Base-by-base conservation (phyloP, 2,329 filamentous ascomycete genomes). In the Colletotrichum tropicale region DNA sequence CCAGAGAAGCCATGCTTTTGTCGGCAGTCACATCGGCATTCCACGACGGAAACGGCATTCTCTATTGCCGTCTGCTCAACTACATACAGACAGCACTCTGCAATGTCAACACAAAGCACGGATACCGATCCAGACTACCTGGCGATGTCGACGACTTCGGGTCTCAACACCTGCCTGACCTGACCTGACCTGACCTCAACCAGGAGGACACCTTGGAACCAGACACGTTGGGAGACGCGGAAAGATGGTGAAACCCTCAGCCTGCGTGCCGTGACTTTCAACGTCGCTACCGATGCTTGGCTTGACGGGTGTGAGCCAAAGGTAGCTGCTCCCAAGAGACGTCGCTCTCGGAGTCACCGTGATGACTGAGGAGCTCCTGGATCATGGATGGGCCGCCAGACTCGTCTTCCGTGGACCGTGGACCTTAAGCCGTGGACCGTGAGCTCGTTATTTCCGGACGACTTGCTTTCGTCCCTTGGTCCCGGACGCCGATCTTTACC, bases 341-440 rank as follows among this genome's bases (percentile, higher is more conserved):
- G 12, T 68, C 64, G 43, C 48, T 32, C 65, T 76, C 74, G 74
- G 74, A 74, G 74, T 76, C 74, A 76, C 74, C 74, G 74, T 76
- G 66, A 75, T 75, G 73, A 75, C 56, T 62, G 73, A 75, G 74
- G 70, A 76, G 58, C 65, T 66, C 34, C n/a, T 61, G 58, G 58
- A 61, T 61, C 58, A 61, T 34, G 30, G 36, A 76, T 70, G 74
- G 71, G 48, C 43, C 72, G 38, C 69, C 62, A 34, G 28, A 52
- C 43, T 52, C 43, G n/a, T 52, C 43, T 52, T 48, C 36, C 71
- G 52, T 76, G 70, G 58, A n/a, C 21, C 26, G 28, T 61, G 58
- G 43, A 52, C 43, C 43, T 52, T 52, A n/a, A 24, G 10, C 43
- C 43, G 43, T 52, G 43, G 43, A 13, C 43, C 43, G 43, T 52